These are phyloP conservation scores for Pichia sp. DNA, from an alignment of 1,139 yeast species.

Conservation along the genomic window DNA sequence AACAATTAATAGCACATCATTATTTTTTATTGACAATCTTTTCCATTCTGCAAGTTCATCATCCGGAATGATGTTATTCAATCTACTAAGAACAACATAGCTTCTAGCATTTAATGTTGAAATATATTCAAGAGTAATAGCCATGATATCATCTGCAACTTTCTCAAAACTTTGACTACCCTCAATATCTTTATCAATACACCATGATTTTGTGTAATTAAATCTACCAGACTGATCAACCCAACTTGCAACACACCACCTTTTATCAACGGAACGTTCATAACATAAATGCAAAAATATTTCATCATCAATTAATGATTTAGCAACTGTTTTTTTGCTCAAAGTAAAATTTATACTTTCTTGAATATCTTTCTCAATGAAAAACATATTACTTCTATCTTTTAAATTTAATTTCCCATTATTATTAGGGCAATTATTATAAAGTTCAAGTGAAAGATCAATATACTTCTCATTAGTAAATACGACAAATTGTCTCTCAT, in stretches of 20 bases:
- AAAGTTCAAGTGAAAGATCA: slow-evolving; percentile 53
- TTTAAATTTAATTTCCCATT: slow-evolving; percentile 13
- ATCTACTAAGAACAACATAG: slow-evolving; percentile 60
- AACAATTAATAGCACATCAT: slow-evolving; percentile 62
- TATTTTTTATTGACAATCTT: slow-evolving; percentile 53
- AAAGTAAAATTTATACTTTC: slow-evolving; percentile 48
- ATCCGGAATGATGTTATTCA: slow-evolving; percentile 69
- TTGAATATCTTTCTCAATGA: slow-evolving; percentile 43
- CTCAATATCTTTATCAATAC: slow-evolving; percentile 34
- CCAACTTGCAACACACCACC: slow-evolving; percentile 88
- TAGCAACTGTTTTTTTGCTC: slow-evolving; percentile 34
- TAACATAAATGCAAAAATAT: slow-evolving; percentile 80
- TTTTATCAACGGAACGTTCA: slow-evolving; percentile 70
- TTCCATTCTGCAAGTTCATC: slow-evolving; percentile 78
- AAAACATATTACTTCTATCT: slow-evolving; percentile 35
- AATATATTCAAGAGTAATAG: slow-evolving; percentile 39
- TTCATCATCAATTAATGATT: slow-evolving; percentile 49
- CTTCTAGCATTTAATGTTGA: slow-evolving; percentile 42
- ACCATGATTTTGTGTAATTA: slow-evolving; percentile 64
- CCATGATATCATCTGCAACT: slow-evolving; percentile 56
- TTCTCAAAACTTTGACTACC: slow-evolving; percentile 37
- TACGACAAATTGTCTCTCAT: slow-evolving; percentile 38
- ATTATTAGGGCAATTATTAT: slow-evolving; percentile 39
- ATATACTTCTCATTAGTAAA: slow-evolving; percentile 45
- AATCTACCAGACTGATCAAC: slow-evolving; percentile 74